Conservation (phyloP, 2,329 filamentous ascomycete species). For the Rachicladosporium sp. region DNA sequence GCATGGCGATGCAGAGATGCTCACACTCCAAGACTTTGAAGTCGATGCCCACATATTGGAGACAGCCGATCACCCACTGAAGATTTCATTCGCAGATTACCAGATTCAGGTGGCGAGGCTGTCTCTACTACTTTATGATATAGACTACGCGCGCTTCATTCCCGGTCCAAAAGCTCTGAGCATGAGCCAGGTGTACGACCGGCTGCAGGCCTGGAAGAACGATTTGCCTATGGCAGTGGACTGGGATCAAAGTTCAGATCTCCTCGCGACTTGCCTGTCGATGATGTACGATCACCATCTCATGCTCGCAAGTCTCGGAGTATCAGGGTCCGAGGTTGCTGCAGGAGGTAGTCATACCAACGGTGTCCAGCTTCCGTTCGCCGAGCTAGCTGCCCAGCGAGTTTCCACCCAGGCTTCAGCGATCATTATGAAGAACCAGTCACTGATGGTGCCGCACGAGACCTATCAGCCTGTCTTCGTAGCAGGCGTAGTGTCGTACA, state of each 20-base stretch:
- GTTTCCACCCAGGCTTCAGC: constrained; percentile 3
- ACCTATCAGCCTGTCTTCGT: constrained; percentile 7
- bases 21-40: constrained; percentile 9
- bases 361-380: neutral
- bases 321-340: neutral
- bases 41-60: neutral
- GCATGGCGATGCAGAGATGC: constrained; percentile 10
- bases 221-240: neutral
- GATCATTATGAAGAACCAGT: constrained; percentile 2
- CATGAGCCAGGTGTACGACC: constrained; percentile 3
- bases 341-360: neutral
- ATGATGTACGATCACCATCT: constrained; percentile 7
- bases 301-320: constrained; percentile 5
- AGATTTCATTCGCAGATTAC: constrained; percentile 6
- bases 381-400: constrained; percentile 4
- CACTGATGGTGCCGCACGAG: constrained; percentile 4
- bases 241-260: neutral
- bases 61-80: constrained; percentile 1
- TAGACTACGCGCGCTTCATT: constrained; percentile 7
- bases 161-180: constrained; percentile 3
- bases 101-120: constrained; percentile 11
- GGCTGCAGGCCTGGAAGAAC: constrained; percentile 2
- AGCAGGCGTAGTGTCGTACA: constrained; percentile 5
- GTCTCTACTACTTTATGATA: constrained; percentile 9
- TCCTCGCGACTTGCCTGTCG: constrained; percentile 2